Evolutionary conservation across 2,329 filamentous ascomycete genomes (phyloP).

Genomic region (Fusarium transvaalense): DNA sequence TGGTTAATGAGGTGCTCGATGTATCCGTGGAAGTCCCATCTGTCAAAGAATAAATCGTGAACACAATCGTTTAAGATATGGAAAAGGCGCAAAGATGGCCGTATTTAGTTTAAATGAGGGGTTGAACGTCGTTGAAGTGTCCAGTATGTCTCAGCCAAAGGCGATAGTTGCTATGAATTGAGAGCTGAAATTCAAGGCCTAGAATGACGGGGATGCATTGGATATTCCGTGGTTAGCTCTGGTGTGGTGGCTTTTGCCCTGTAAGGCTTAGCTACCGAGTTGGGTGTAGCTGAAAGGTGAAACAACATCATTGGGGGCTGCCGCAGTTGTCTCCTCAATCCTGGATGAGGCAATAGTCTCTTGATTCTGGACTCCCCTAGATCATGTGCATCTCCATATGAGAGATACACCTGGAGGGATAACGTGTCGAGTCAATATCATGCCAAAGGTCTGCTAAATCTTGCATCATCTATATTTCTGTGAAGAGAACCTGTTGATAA

Average conservation of each 20-base stretch:
- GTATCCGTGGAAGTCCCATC: not conserved
- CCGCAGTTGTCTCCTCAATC: not conserved
- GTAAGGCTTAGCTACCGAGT: not conserved
- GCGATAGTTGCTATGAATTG: too few relatives aligned
- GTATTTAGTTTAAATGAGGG: not conserved
- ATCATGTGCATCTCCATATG: too few relatives aligned
- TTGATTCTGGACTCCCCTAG: not conserved
- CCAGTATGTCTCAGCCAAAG: conserved; percentile 1
- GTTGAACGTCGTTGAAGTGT: not conserved
- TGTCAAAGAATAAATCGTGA: too few relatives aligned
- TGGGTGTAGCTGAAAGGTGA: not conserved
- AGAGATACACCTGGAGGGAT: too few relatives aligned
- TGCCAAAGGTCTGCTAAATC: not conserved
- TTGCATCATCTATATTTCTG: too few relatives aligned
- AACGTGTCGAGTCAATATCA: too few relatives aligned
- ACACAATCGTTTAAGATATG: accelerated
- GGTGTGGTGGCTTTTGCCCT: not conserved
- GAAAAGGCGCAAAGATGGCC: not conserved
- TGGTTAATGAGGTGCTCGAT: not conserved
- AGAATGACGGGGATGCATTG: not conserved
- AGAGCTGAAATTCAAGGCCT: not conserved
- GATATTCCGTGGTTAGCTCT: not conserved
- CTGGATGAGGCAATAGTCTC: not conserved
- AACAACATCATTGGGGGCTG: not conserved
- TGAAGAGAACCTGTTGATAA: too few relatives aligned